These are phyloP conservation scores for Fomitopsis palustris DNA, from an alignment of 1,284 basidiomycete species.

Conservation along the genomic window DNA sequence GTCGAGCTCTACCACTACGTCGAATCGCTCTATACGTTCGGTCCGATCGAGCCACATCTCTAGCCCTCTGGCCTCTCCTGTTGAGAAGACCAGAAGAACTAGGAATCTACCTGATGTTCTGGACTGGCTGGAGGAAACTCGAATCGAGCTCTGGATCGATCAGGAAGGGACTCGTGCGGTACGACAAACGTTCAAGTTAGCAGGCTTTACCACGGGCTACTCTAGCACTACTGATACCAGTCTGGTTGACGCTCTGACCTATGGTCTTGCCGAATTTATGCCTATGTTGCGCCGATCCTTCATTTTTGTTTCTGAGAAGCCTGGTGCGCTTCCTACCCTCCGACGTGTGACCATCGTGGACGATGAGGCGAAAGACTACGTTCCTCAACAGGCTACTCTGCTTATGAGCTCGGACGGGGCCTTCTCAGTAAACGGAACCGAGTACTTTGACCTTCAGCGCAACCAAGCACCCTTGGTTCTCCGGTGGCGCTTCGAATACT, in stretches of 20 bases:
- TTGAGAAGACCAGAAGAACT: constrained; percentile 9
- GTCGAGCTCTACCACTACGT: background rate
- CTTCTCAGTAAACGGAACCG: constrained; percentile 66
- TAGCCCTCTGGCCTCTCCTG: constrained; percentile 12
- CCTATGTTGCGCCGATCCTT: constrained; percentile 55
- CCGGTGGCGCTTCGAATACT: constrained; percentile 75
- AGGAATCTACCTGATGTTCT: constrained; percentile 35
- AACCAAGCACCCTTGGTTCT: constrained; percentile 37
- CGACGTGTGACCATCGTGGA: constrained; percentile 61
- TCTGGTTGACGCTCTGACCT: constrained; percentile 27
- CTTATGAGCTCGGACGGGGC: constrained; percentile 65
- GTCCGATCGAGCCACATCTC: constrained; percentile 7
- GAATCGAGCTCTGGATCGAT: constrained; percentile 70
- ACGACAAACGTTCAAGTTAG: constrained; percentile 53
- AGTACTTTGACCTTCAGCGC: constrained; percentile 33
- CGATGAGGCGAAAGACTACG: constrained; percentile 65
- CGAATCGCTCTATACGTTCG: constrained; percentile 4
- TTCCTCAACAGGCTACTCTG: constrained; percentile 68
- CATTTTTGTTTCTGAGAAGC: constrained; percentile 65
- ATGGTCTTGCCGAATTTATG: constrained; percentile 58
- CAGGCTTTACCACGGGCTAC: constrained; percentile 38
- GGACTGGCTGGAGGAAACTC: constrained; percentile 49
- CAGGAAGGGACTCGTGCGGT: constrained; percentile 75
- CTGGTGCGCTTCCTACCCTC: constrained; percentile 66
- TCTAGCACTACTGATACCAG: constrained; percentile 17